Evolutionary conservation across 106 monocot genomes (phyloP).

Genomic region (Cymbidium sinense): DNA sequence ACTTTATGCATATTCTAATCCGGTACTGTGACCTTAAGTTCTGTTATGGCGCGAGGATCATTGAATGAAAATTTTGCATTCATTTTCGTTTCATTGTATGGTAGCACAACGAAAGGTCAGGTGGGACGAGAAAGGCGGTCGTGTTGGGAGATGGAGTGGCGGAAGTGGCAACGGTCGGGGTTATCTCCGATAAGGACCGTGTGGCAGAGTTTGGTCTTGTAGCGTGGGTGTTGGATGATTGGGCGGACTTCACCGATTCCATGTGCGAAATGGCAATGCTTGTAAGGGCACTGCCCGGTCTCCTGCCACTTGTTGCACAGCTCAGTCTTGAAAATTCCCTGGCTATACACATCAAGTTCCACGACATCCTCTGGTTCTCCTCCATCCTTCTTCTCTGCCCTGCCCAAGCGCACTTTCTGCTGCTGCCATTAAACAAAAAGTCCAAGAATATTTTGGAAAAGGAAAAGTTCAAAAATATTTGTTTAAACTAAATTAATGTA

Average conservation of each 20-base stretch:
- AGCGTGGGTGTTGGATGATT: slow-evolving; percentile 77
- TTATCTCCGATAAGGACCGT: slow-evolving; percentile 60
- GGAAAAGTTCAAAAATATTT: not conserved
- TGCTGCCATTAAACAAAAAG: slow-evolving; percentile 22
- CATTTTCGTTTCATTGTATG: not conserved
- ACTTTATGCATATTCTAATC: not conserved
- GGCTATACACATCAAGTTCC: slow-evolving; percentile 87
- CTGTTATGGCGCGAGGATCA: not conserved
- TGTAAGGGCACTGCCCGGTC: slow-evolving; percentile 64
- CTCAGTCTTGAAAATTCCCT: slow-evolving; percentile 97
- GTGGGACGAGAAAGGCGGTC: not conserved
- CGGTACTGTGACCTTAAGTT: not conserved
- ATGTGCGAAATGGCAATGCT: slow-evolving; percentile 94
- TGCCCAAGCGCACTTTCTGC: slow-evolving; percentile 45
- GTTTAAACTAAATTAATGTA: not conserved
- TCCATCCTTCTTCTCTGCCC: slow-evolving; percentile 1
- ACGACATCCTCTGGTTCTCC: slow-evolving; percentile 16
- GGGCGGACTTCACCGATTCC: slow-evolving; percentile 82
- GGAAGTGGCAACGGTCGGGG: slow-evolving; percentile 87
- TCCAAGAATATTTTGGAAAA: no score
- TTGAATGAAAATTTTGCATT: not conserved
- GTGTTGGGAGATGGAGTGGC: slow-evolving; percentile 48
- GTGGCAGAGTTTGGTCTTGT: slow-evolving; percentile 91
- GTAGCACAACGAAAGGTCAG: not conserved
- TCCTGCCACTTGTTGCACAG: slow-evolving; percentile 97